phyloP scores from a whole-genome alignment of 2,329 filamentous ascomycete genomes.

The Scortechinia acanthostroma region DNA sequence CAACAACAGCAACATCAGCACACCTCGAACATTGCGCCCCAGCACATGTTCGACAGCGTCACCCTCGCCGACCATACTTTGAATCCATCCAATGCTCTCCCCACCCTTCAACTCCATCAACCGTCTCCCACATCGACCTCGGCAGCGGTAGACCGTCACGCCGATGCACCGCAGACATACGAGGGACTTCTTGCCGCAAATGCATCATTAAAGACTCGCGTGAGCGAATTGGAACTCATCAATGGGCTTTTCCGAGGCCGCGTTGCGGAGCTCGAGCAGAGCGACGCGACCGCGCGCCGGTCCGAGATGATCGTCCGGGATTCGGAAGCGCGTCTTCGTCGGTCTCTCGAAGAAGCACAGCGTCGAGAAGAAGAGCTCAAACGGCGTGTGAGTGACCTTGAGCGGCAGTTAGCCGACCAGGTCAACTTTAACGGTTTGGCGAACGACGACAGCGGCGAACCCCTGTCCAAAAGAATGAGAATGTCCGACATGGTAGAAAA shows the following conservation, averaged over 20 bases:
- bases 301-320: constrained; percentile 38
- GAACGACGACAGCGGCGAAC: not conserved
- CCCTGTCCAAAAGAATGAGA: not conserved
- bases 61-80: constrained; percentile 37
- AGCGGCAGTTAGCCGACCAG: constrained; percentile 25
- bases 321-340: constrained; percentile 36
- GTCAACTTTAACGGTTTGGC: not conserved
- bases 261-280: constrained; percentile 70
- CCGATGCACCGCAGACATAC: constrained; percentile 69
- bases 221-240: constrained; percentile 91
- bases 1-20: constrained; percentile 78
- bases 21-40: constrained; percentile 58
- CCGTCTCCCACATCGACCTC: constrained; percentile 37
- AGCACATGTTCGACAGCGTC: constrained; percentile 39
- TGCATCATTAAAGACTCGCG: constrained; percentile 83
- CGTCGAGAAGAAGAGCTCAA: constrained; percentile 76
- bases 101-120: constrained; percentile 43
- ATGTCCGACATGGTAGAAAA: not conserved
- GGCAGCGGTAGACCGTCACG: constrained; percentile 50
- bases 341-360: constrained; percentile 70
- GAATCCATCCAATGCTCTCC: constrained; percentile 41
- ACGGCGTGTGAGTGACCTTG: constrained; percentile 72
- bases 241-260: constrained; percentile 74
- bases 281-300: constrained; percentile 61
- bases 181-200: constrained; percentile 76